Conservation (phyloP, 2,329 filamentous ascomycete genomes). For the Phyllosticta capitalensis region DNA sequence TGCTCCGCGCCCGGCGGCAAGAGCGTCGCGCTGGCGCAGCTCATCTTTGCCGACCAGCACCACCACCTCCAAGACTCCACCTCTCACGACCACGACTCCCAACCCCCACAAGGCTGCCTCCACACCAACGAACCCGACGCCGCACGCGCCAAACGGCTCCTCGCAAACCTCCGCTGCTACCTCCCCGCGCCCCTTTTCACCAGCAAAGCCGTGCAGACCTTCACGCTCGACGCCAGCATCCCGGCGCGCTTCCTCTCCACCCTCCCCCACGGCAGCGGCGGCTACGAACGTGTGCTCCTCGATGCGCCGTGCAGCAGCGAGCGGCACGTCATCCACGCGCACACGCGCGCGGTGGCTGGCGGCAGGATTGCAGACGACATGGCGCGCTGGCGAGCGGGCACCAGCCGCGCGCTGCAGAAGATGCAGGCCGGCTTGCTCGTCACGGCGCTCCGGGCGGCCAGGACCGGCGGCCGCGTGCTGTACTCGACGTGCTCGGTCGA, state of each 20-base stretch:
- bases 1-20: constrained; percentile 33
- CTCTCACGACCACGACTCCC: not conserved
- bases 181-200: constrained; percentile 16
- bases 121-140: constrained; percentile 30
- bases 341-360: constrained; percentile 20
- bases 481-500: constrained; percentile 35
- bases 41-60: constrained; percentile 18
- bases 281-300: constrained; percentile 33
- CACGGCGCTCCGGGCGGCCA: constrained; percentile 21
- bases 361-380: constrained; percentile 29
- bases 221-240: constrained; percentile 17
- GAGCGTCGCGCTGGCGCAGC: constrained; percentile 25
- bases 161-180: constrained; percentile 17
- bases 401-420: constrained; percentile 27
- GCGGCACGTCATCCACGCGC: constrained; percentile 31
- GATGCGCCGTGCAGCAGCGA: constrained; percentile 35
- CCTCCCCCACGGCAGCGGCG: constrained; percentile 21
- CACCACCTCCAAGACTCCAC: not conserved
- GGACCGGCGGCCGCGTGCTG: constrained; percentile 27
- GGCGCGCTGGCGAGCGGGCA: constrained; percentile 27
- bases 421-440: constrained; percentile 8
- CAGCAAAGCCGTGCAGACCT: constrained; percentile 13
- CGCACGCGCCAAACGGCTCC: constrained; percentile 24
- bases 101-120: constrained; percentile 19
- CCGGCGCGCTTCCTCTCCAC: constrained; percentile 13